phyloP scores from a whole-genome alignment of 2,329 filamentous ascomycete species.

The Fusarium goolgardi region DNA sequence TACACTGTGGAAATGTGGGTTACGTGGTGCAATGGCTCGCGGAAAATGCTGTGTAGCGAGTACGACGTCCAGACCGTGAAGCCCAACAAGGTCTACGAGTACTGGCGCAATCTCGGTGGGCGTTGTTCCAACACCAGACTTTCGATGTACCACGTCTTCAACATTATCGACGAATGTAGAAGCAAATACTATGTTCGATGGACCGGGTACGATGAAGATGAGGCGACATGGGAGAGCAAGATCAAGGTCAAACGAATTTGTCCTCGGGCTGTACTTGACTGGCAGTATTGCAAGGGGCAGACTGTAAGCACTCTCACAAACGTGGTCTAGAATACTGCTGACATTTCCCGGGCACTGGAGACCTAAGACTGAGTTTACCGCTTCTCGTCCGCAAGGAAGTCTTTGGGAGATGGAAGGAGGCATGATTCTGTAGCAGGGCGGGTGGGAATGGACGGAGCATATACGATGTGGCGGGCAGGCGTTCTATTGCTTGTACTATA shows the following conservation, averaged over 20 bases:
- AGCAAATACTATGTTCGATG: background rate
- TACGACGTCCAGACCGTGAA: background rate
- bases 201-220: background rate
- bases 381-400: background rate
- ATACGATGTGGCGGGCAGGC: fast-evolving
- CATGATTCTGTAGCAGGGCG: background rate
- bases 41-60: background rate
- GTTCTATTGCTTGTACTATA: background rate
- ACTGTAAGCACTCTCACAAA: too few species aligned
- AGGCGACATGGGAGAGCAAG: background rate
- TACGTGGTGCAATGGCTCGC: background rate
- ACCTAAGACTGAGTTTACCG: too few species aligned
- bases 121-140: background rate
- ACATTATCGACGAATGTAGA: background rate
- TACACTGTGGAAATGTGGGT: background rate
- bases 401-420: background rate
- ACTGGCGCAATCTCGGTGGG: background rate
- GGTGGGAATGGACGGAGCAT: background rate
- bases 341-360: too few species aligned
- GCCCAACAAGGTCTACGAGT: background rate
- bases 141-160: background rate
- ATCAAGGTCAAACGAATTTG: background rate
- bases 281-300: background rate
- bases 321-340: background rate
- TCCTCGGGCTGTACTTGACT: background rate